These are phyloP conservation scores for Heterobasidion occidentale DNA, from an alignment of 1,284 basidiomycete species.

Conservation along the genomic window DNA sequence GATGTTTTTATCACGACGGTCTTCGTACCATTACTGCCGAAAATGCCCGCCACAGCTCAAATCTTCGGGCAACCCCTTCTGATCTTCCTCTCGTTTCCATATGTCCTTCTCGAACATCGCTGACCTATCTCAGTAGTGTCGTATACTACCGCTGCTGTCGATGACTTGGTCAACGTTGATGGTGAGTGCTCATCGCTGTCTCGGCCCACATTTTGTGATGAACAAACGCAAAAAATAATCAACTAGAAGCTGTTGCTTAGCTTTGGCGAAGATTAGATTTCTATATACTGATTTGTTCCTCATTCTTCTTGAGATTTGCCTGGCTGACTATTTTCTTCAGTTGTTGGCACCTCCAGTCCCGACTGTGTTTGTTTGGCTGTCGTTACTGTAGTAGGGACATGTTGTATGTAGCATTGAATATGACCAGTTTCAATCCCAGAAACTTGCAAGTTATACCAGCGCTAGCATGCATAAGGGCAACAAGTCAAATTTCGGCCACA, in stretches of 20 bases:
- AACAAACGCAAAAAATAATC: slow-evolving; percentile 39
- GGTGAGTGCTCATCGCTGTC: not conserved
- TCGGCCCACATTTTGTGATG: slow-evolving; percentile 22
- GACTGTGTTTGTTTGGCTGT: too few relatives aligned
- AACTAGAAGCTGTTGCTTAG: slow-evolving; percentile 85
- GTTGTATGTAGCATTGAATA: too few relatives aligned
- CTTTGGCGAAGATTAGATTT: slow-evolving; percentile 49
- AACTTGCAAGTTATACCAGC: too few relatives aligned
- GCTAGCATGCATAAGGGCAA: too few relatives aligned
- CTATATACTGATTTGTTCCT: slow-evolving; percentile 2
- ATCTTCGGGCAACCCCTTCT: slow-evolving; percentile 69
- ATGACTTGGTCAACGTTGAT: not conserved
- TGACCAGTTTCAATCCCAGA: too few relatives aligned
- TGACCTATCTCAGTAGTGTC: not conserved
- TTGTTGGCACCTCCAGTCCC: too few relatives aligned
- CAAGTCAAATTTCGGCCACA: too few relatives aligned
- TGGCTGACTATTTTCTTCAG: not conserved
- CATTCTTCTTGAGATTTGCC: not conserved
- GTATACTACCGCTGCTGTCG: not conserved
- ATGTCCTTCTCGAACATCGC: not conserved
- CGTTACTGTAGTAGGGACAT: too few relatives aligned
- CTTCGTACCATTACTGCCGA: slow-evolving; percentile 77
- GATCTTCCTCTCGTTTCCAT: slow-evolving; percentile 26
- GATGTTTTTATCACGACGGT: slow-evolving; percentile 77
- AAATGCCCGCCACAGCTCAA: slow-evolving; percentile 88